Base-by-base conservation (phyloP, 1,139 yeast genomes). In the Pichia sp. region DNA sequence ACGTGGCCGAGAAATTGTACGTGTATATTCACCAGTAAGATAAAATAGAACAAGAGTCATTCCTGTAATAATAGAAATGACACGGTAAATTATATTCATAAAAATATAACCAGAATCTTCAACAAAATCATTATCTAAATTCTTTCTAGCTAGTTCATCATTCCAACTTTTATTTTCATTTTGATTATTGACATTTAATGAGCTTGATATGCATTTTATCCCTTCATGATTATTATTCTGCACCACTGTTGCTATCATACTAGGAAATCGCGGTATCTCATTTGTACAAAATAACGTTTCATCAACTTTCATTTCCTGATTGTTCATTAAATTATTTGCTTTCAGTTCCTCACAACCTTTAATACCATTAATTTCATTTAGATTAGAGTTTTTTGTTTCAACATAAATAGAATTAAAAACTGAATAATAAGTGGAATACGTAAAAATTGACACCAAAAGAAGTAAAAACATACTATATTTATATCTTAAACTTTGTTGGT, bases 1-100 rank as follows among this genome's bases (percentile, higher is more conserved):
- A 50, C 95, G 75, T 2, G 97, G 95, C 42, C 83, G 71, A 8
- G 86, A 86, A 52, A 92, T 85, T 0, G 96, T 87, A 53, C 92
- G 79, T 52, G 78, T 80, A 64, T 90, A 90, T 66, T 89, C 94
- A 2, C 97, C 98, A 31, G 95, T 85, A 37, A 92, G 68, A 60
- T 86, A 89, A 66, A 88, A 92, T 41, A 92, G 70, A 42, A 81
- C 74, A 47, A 89, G 68, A 0, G 96, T 86, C 37, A 89, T 80
- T 18, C 76, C 57, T 29, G 85, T 77, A 40, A 90, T 86, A 30
- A 86, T 69, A 31, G 86, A 73, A 11, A 79, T 66, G 45, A 90
- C 78, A 58, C 84, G 84, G 43, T 81, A 67, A 0, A 74, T 60
- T 32, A 81, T 74, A 46, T 44, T 40, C 11, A 32, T 27, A 6